Evolutionary conservation across 2,329 filamentous ascomycete species (phyloP).

Genomic region (Lasiodiplodia sp.): DNA sequence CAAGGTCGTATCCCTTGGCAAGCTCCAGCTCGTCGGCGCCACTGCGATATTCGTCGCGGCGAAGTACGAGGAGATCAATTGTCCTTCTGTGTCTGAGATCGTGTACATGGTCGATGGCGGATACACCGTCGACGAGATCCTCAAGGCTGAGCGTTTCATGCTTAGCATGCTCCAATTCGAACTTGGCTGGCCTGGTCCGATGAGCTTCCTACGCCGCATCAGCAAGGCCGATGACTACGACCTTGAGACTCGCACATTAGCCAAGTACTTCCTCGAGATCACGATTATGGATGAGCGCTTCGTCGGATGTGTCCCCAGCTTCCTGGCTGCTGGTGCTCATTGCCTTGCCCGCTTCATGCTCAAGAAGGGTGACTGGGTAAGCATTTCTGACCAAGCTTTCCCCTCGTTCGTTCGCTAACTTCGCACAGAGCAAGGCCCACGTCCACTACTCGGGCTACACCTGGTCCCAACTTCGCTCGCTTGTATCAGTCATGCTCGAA

Average conservation of each 20-base stretch:
- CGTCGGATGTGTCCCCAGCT: conserved; percentile 89
- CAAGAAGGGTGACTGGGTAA: conserved; percentile 91
- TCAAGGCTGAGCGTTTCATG: conserved; percentile 99
- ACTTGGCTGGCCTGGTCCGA: conserved; percentile 96
- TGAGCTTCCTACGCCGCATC: conserved; percentile 96
- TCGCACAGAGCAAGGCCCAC: conserved; percentile 74
- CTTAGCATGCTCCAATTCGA: conserved; percentile 95
- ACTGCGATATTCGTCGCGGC: conserved; percentile 95
- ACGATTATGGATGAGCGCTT: conserved; percentile 99
- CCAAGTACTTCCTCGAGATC: conserved; percentile 97
- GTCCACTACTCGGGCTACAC: conserved; percentile 96
- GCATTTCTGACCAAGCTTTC: conserved; percentile 45
- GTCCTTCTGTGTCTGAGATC: conserved; percentile 92
- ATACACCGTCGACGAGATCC: conserved; percentile 88
- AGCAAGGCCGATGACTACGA: conserved; percentile 99
- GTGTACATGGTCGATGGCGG: conserved; percentile 97
- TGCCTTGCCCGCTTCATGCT: conserved; percentile 89
- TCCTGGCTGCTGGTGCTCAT: conserved; percentile 87
- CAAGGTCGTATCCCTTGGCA: conserved; percentile 94
- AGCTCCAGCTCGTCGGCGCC: conserved; percentile 93
- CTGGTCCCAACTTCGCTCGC: conserved; percentile 78
- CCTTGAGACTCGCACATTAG: conserved; percentile 89
- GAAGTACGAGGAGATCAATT: conserved; percentile 99
- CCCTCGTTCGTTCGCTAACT: conserved; percentile 44
- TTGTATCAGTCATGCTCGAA: conserved; percentile 81